These are phyloP conservation scores for Boeremia exigua DNA, from an alignment of 2,329 filamentous ascomycete species.

Conservation along the genomic window DNA sequence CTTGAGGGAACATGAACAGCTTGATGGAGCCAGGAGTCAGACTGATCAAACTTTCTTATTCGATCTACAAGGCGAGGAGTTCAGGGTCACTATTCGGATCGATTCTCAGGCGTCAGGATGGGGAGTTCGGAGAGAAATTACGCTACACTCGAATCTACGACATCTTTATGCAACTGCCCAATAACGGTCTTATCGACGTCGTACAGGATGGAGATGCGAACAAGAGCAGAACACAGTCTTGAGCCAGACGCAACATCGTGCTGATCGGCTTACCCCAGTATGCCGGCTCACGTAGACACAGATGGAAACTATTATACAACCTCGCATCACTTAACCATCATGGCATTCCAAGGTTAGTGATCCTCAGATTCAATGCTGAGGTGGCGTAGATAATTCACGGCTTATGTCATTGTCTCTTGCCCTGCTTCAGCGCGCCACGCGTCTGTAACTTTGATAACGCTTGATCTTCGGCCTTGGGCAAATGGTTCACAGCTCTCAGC, in stretches of 20 bases:
- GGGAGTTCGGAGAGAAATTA: background rate
- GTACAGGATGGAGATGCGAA: background rate
- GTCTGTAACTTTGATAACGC: background rate
- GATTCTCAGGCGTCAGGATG: background rate
- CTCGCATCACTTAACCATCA: too few relatives aligned
- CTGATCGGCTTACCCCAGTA: too few relatives aligned
- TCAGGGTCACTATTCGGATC: background rate
- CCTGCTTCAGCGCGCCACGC: background rate
- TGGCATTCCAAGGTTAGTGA: too few relatives aligned
- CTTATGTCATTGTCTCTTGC: too few relatives aligned
- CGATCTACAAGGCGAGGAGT: constrained; percentile 6
- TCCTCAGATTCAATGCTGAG: too few relatives aligned
- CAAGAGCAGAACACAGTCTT: too few relatives aligned
- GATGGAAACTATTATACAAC: too few relatives aligned
- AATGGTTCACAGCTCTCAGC: background rate
- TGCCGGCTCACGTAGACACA: too few relatives aligned
- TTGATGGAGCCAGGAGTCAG: background rate
- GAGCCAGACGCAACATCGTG: too few relatives aligned
- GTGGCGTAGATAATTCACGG: too few relatives aligned
- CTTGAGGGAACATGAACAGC: background rate
- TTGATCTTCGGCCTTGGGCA: background rate
- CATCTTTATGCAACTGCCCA: background rate
- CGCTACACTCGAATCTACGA: constrained; percentile 2
- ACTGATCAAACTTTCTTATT: background rate
- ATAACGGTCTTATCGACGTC: background rate